These are phyloP conservation scores for Curvularia sp. DNA, from an alignment of 2,329 filamentous ascomycete species.

Conservation along the genomic window DNA sequence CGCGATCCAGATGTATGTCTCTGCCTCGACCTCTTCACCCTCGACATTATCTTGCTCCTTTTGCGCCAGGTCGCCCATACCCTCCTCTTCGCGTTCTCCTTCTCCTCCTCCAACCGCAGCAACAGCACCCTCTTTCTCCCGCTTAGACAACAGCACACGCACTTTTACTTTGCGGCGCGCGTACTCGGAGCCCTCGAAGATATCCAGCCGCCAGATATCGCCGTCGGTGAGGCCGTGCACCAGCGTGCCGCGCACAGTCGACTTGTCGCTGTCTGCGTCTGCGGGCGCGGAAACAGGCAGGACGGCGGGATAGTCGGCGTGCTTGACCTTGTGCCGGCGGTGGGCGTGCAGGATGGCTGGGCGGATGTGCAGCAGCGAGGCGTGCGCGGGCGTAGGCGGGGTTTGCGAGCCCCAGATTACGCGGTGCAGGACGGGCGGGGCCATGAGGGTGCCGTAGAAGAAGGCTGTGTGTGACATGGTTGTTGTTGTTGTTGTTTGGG, in stretches of 20 bases:
- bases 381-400: conserved; percentile 59
- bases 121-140: conserved; percentile 21
- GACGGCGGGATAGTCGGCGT: conserved; percentile 83
- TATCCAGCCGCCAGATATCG: conserved; percentile 77
- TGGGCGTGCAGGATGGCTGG: conserved; percentile 79
- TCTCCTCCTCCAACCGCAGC: too few species aligned
- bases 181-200: conserved; percentile 83
- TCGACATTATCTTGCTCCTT: conserved; percentile 44
- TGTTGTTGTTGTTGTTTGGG: background rate
- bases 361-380: conserved; percentile 66
- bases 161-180: conserved; percentile 60
- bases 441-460: conserved; percentile 80
- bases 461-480: conserved; percentile 61
- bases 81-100: conserved; percentile 17
- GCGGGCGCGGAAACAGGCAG: conserved; percentile 49
- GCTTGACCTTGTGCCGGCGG: conserved; percentile 72
- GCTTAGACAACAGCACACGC: conserved; percentile 44
- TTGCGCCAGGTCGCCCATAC: conserved; percentile 32
- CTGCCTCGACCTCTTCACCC: conserved; percentile 53
- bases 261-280: background rate
- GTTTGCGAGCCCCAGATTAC: conserved; percentile 73
- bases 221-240: conserved; percentile 79
- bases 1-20: conserved; percentile 62
- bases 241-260: conserved; percentile 74
- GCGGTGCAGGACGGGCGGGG: conserved; percentile 82